Percentiles rank a stretch among this genome's conserved stretches.
phyloP scores from a whole-genome alignment of 192 early-diverging fungal species.

The Jimgerdemannia flammicorona region DNA sequence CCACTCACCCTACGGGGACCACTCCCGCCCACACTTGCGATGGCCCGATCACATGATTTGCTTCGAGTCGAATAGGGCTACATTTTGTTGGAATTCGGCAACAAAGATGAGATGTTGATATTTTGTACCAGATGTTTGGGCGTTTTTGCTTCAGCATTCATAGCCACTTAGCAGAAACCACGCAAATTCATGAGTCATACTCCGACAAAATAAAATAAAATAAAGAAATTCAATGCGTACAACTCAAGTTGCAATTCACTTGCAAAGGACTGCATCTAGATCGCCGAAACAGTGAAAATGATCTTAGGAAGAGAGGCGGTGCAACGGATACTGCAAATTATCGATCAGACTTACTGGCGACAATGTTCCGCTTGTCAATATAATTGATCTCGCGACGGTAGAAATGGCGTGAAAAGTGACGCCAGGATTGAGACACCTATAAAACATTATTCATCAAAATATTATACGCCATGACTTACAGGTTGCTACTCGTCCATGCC shows the following conservation, averaged over 20 bases:
- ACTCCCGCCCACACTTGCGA: constrained; percentile 56
- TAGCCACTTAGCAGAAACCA: no score
- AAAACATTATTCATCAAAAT: neutral
- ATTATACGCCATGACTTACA: no score
- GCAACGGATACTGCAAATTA: neutral
- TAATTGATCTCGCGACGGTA: constrained; percentile 37
- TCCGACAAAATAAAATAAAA: no score
- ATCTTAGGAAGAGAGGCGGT: constrained; percentile 13
- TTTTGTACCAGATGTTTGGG: constrained; percentile 31
- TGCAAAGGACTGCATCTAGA: constrained; percentile 45
- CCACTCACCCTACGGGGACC: constrained; percentile 38
- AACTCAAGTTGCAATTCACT: constrained; percentile 55
- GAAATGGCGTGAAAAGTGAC: constrained; percentile 40
- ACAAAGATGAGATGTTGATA: neutral
- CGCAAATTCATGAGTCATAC: no score
- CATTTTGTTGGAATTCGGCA: neutral
- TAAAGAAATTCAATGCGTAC: constrained; percentile 1
- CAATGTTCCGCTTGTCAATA: constrained; percentile 66
- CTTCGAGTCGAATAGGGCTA: constrained; percentile 43
- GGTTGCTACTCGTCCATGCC: no score
- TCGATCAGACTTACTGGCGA: constrained; percentile 41
- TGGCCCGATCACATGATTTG: constrained; percentile 63
- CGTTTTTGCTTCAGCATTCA: neutral
- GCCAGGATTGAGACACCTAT: constrained; percentile 41
- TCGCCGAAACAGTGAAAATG: neutral